phyloP scores from a whole-genome alignment of 108 stramenopile species.

The Skeletonema menzelii region DNA sequence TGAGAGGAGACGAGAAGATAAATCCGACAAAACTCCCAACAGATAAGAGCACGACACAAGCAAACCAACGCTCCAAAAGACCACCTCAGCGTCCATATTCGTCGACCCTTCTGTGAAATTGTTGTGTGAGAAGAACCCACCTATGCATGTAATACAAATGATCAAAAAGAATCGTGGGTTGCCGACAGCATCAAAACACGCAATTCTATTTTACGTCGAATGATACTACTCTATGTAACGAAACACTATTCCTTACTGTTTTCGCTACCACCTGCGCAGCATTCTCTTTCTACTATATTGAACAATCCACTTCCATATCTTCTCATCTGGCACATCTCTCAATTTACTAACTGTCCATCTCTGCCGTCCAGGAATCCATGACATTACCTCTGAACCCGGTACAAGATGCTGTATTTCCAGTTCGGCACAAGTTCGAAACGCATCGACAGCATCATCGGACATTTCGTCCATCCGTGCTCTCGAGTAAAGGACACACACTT shows the following conservation, averaged over 20 bases:
- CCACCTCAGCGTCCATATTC: background rate
- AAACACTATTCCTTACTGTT: background rate
- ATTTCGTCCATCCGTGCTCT: background rate
- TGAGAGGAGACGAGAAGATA: background rate
- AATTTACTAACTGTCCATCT: slow-evolving; percentile 6
- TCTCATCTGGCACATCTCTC: slow-evolving; percentile 6
- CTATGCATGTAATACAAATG: background rate
- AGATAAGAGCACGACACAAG: background rate
- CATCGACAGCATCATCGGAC: slow-evolving; percentile 3
- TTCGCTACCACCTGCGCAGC: background rate
- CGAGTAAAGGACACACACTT: background rate
- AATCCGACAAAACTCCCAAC: background rate
- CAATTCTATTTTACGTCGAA: background rate
- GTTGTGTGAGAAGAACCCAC: background rate
- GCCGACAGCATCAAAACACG: background rate
- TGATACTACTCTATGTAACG: background rate
- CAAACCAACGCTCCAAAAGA: background rate
- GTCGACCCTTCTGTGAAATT: background rate
- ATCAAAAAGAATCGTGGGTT: background rate
- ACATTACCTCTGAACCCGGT: background rate
- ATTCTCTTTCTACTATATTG: slow-evolving; percentile 9
- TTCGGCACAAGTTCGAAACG: slow-evolving; percentile 2
- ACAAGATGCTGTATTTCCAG: slow-evolving; percentile 12
- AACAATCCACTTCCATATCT: slow-evolving; percentile 17
- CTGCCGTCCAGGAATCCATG: slow-evolving; percentile 7